Percentiles rank a stretch among this genome's conserved stretches.
These are phyloP conservation scores for Goffeauzyma gilvescens DNA, from an alignment of 768 basidiomycete species.

Conservation along the genomic window DNA sequence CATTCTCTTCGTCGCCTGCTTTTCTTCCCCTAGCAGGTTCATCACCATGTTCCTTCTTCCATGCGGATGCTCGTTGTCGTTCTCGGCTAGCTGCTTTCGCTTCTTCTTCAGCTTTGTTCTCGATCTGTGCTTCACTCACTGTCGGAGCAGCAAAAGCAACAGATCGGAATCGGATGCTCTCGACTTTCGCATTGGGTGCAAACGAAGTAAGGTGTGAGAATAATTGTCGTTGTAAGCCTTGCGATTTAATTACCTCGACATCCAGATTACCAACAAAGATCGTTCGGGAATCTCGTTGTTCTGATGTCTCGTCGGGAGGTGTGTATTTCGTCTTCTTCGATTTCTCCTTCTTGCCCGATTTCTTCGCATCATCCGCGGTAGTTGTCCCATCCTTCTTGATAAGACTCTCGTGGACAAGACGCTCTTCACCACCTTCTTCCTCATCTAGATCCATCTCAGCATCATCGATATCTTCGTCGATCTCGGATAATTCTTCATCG, in stretches of 20 bases:
- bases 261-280: slow-evolving; percentile 82
- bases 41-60: slow-evolving; percentile 31
- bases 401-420: slow-evolving; percentile 54
- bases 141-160: slow-evolving; percentile 75
- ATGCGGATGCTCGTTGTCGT: slow-evolving; percentile 28
- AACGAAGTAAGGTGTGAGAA: slow-evolving; percentile 55
- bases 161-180: slow-evolving; percentile 83
- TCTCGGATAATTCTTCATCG: slow-evolving; percentile 16
- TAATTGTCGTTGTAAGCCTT: slow-evolving; percentile 61
- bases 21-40: slow-evolving; percentile 37
- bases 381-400: slow-evolving; percentile 29
- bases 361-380: slow-evolving; percentile 2
- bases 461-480: slow-evolving; percentile 31
- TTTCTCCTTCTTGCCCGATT: slow-evolving; percentile 18
- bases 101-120: slow-evolving; percentile 14
- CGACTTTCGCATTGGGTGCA: slow-evolving; percentile 60
- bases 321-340: slow-evolving; percentile 36
- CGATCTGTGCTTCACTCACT: slow-evolving; percentile 39
- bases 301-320: slow-evolving; percentile 52
- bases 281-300: slow-evolving; percentile 58
- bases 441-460: no score
- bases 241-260: slow-evolving; percentile 46
- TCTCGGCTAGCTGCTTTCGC: slow-evolving; percentile 22
- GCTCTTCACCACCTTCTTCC: slow-evolving; percentile 27
- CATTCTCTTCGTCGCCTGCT: slow-evolving; percentile 33